Evolutionary conservation across 306 rosid species (phyloP), one percentile per base, ranked within the genome.

Genomic region (Trichosanthes truncata): DNA sequence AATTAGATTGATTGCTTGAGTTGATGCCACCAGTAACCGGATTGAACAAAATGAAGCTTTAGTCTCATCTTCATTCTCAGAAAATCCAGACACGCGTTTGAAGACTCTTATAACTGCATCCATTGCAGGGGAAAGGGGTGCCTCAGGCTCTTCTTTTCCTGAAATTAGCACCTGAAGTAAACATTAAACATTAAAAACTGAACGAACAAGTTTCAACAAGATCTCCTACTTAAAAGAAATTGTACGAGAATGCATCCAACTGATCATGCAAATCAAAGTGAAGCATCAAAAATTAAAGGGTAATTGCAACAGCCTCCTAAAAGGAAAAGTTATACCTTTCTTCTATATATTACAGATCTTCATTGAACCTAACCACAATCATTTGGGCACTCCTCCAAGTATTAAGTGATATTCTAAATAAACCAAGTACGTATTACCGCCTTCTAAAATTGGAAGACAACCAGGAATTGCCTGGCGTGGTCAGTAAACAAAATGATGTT

Each of bases 1-100:
- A 66, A 96, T 96, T 80, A 96, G 81, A 87, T 89, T 96, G 83
- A 96, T 93, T 29, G 99, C 99, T 81, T 96, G 99, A 4, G 99
- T 96, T 20, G 99, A 90, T 78, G 98, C 97, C 79, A 93, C 98
- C 83, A 96, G 80, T 78, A 96, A 80, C 56, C 98, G 92, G 53
- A 93, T 67, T 5, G 99, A 91, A 87, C 88, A 88, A 77, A 87
- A 90, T 23, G 89, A 82, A 31, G 78, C 66, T 72, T 87, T 84
- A 65, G 80, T 78, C 17, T 84, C 91, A 0, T 61, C 84, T 13
- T 93, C 97, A 53, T 81, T 81, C 82, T 90, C 97, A 5, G 96
- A 84, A 68, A 93, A 87, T 63, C 97, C 98, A 5, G 91, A 85
- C 68, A 96, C 85, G 29, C 94, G 96, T 85, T 90, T 93, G 83